Conservation (phyloP, 75 land plant species). For the Pseudotsuga menziesii region DNA sequence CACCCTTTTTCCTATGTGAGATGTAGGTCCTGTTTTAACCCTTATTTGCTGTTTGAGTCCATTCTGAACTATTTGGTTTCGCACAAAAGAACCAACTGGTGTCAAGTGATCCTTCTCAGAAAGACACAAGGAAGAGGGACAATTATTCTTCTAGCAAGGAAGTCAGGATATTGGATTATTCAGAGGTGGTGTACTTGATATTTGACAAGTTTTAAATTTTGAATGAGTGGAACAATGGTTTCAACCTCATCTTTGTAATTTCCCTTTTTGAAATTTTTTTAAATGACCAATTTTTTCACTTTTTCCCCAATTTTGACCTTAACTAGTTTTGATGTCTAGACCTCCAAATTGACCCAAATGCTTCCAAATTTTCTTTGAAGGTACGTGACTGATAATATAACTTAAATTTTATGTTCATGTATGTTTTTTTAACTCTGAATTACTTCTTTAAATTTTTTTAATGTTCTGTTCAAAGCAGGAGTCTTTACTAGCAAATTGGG, state of each 20-base stretch:
- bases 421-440: too few relatives aligned
- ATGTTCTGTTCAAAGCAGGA: too few relatives aligned
- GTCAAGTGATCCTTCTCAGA: constrained; percentile 4
- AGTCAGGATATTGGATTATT: neutral
- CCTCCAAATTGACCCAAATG: too few relatives aligned
- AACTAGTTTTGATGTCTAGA: too few relatives aligned
- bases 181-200: constrained; percentile 65
- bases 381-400: too few relatives aligned
- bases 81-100: constrained; percentile 32
- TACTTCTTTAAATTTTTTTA: too few relatives aligned
- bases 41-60: constrained; percentile 66
- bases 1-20: constrained; percentile 80
- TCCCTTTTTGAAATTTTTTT: constrained; percentile 62
- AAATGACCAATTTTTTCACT: constrained; percentile 56
- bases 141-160: neutral
- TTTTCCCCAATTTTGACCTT: too few relatives aligned
- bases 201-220: constrained; percentile 82
- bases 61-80: constrained; percentile 61
- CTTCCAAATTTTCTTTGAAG: too few relatives aligned
- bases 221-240: constrained; percentile 67
- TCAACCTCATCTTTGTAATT: constrained; percentile 49
- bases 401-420: too few relatives aligned
- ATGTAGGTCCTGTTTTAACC: constrained; percentile 63
- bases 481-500: too few relatives aligned
- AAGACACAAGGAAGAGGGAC: constrained; percentile 11